Evolutionary conservation across 345 rosid species (phyloP).

Genomic region (Syzygium oleosum): DNA sequence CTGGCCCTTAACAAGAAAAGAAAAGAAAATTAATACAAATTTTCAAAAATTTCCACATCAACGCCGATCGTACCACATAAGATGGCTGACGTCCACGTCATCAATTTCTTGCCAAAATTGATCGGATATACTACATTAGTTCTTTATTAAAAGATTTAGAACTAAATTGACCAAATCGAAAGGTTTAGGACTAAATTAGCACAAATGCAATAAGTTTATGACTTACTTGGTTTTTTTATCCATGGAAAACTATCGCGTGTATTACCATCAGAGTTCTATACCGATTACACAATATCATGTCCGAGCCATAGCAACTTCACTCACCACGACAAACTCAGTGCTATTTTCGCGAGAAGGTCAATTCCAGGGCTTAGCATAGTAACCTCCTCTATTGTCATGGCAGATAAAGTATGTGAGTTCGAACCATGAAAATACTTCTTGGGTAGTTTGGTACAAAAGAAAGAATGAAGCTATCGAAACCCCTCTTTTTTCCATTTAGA

Average conservation of each 20-base stretch:
- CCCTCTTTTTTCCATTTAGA: neutral
- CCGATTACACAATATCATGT: neutral
- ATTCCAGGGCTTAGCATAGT: neutral
- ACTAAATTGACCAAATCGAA: rapidly evolving
- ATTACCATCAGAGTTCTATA: neutral
- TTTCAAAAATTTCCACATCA: too few relatives aligned
- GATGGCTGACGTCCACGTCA: rapidly evolving
- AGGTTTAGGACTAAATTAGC: rapidly evolving
- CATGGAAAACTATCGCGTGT: too few relatives aligned
- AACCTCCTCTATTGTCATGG: neutral
- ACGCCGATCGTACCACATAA: rapidly evolving
- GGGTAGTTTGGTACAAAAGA: neutral
- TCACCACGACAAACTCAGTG: rapidly evolving
- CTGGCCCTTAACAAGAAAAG: too few relatives aligned
- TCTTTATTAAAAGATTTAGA: too few relatives aligned
- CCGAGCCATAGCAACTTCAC: neutral
- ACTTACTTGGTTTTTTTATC: neutral
- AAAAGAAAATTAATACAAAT: too few relatives aligned
- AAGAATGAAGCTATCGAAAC: neutral
- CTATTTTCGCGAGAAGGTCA: neutral
- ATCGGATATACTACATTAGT: too few relatives aligned
- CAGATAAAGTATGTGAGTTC: neutral
- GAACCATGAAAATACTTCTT: neutral
- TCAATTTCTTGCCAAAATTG: rapidly evolving
- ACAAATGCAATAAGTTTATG: rapidly evolving